Percentiles rank a stretch among this genome's conserved stretches.
Conservation (phyloP, 495 filamentous ascomycete genomes). For the Echria macrotheca region DNA sequence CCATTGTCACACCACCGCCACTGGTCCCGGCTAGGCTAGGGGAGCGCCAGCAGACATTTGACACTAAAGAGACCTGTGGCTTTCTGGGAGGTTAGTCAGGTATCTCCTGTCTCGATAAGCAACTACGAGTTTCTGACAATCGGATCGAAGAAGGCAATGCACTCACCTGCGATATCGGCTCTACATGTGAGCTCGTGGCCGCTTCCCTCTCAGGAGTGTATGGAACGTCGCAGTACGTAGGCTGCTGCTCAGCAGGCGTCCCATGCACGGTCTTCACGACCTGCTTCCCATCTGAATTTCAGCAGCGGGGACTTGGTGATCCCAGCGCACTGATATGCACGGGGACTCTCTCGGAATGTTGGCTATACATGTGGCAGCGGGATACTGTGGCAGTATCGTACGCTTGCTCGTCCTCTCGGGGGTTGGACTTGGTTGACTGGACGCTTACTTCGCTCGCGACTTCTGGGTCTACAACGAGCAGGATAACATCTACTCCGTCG, state of each 20-base stretch:
- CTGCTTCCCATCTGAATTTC: background rate
- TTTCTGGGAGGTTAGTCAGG: background rate
- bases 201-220: background rate
- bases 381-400: background rate
- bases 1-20: background rate
- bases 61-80: background rate
- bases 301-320: background rate
- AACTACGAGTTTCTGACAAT: background rate
- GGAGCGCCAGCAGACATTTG: background rate
- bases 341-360: background rate
- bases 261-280: background rate
- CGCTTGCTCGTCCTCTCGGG: background rate
- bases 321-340: background rate
- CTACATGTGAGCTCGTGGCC: background rate
- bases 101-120: background rate
- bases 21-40: background rate
- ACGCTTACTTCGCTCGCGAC: background rate
- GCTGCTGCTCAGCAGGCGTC: background rate
- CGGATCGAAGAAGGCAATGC: background rate
- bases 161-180: background rate
- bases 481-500: background rate
- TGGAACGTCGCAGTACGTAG: background rate
- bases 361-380: background rate
- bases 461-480: background rate
- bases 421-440: background rate